phyloP scores from a whole-genome alignment of 768 basidiomycete species.

The Collybia sp. region DNA sequence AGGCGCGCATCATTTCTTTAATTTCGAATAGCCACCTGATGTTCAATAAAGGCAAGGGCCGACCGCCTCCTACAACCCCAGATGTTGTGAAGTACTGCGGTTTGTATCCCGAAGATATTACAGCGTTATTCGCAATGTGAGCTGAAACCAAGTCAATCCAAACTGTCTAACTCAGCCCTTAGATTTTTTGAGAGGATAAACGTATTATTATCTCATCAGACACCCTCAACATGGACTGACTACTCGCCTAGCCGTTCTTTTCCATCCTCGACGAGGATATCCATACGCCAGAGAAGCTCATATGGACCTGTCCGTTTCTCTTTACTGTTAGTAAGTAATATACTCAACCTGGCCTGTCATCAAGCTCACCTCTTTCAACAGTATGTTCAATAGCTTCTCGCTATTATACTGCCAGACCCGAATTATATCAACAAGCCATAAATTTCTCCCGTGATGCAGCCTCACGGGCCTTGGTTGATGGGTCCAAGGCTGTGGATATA shows the following conservation, averaged over 20 bases:
- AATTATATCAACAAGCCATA: conserved; percentile 52
- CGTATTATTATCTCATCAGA: conserved; percentile 11
- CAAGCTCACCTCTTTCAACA: conserved; percentile 13
- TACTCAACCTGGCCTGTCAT: neutral
- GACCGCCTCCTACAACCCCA: conserved; percentile 24
- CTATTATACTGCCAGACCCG: conserved; percentile 52
- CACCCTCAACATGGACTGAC: conserved; percentile 20
- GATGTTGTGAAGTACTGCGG: conserved; percentile 42
- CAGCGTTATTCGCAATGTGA: conserved; percentile 48
- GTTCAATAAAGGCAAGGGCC: neutral
- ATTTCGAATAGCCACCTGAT: neutral
- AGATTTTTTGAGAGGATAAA: conserved; percentile 55
- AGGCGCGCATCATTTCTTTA: conserved; percentile 16
- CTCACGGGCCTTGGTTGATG: conserved; percentile 54
- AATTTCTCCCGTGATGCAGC: conserved; percentile 61
- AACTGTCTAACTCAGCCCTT: conserved; percentile 1
- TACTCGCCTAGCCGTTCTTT: conserved; percentile 41
- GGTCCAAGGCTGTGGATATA: conserved; percentile 66
- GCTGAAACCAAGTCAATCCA: conserved; percentile 12
- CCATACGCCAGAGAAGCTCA: conserved; percentile 48
- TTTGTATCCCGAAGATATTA: conserved; percentile 47
- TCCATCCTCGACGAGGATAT: conserved; percentile 53
- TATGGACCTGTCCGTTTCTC: conserved; percentile 52
- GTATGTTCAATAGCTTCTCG: conserved; percentile 71
- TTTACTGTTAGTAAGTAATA: conserved; percentile 52